These are phyloP conservation scores for Lactarius psammicola DNA, from an alignment of 768 basidiomycete genomes.

Conservation along the genomic window DNA sequence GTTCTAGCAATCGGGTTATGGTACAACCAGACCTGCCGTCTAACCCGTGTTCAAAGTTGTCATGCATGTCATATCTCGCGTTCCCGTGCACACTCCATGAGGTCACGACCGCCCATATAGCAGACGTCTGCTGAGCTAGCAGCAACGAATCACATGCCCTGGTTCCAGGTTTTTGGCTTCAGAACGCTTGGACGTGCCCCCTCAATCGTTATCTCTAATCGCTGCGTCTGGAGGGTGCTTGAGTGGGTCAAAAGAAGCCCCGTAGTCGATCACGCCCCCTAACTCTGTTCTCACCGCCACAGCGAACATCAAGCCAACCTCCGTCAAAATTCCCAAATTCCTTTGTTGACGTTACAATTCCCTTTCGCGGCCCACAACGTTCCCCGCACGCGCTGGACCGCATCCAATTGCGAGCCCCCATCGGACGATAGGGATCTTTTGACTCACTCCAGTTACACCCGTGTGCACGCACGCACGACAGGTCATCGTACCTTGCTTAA, in stretches of 20 bases:
- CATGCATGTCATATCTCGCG: background rate
- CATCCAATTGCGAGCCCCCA: background rate
- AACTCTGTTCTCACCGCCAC: background rate
- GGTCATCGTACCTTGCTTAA: background rate
- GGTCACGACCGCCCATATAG: background rate
- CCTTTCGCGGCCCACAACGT: background rate
- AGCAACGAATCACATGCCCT: constrained; percentile 7
- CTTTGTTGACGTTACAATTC: background rate
- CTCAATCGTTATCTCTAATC: constrained; percentile 11
- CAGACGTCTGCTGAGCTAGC: background rate
- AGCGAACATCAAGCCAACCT: background rate
- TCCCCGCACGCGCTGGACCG: background rate
- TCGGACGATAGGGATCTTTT: constrained; percentile 7
- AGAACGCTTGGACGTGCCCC: background rate
- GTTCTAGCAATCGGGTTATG: background rate
- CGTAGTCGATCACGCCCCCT: constrained; percentile 1
- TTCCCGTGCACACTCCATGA: background rate
- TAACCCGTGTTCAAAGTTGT: background rate
- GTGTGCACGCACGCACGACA: background rate
- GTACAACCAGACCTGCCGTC: background rate
- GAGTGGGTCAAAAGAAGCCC: background rate
- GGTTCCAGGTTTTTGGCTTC: constrained; percentile 19
- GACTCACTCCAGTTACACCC: background rate
- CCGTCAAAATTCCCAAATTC: background rate
- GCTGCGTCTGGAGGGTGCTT: background rate